Base-by-base conservation (phyloP, 352 stramenopile species). In the Globisporangium cystogenes region DNA sequence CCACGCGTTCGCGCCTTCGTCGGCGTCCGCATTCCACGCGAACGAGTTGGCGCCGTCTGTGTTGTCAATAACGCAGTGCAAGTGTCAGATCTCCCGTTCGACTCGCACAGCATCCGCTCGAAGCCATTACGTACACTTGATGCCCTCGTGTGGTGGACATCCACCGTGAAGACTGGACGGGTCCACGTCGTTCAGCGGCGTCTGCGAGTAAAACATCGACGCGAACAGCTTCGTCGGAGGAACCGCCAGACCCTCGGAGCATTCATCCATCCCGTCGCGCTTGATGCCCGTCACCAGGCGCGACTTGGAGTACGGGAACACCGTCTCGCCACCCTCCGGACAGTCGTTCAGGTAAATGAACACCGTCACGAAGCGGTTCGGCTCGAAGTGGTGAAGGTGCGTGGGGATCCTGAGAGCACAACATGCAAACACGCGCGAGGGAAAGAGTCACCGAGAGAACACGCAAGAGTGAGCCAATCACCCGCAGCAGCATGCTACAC, bases 311-410 rank as follows among this genome's bases (percentile, higher is more conserved):
- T 82, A 86, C n/a, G 82, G 96, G 71, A 99, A 99, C n/a, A 99
- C 91, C 0, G 96, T 99, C 69, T 99, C 90, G 27, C 97, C 97
- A 16, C 97, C 47, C 58, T 97, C 93, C 50, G 86, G 87, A 50
- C 99, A 85, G 65, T 98, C 95, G 67, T 87, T 98, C 36, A 99
- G 71, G 71, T 99, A 99, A 51, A 98, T 77, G 63, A 99, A 98
- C 6, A 99, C 69, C 48, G 96, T 99, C 20, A 95, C 93, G 67
- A 95, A 98, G 12, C 96, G 85, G 78, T 99, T 98, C 42, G 84
- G 84, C 39, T 92, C 67, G 57, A 90, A 91, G 62, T 93, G 76
- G 48, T 82, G 74, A 24, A 83, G 67, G 53, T 81, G 86, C 51
- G 65, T 60, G 3, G 84, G 84, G 26, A 67, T 81, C 40, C 65